Base-by-base conservation (phyloP, 1,284 basidiomycete genomes). In the Leccinum pachyderme region DNA sequence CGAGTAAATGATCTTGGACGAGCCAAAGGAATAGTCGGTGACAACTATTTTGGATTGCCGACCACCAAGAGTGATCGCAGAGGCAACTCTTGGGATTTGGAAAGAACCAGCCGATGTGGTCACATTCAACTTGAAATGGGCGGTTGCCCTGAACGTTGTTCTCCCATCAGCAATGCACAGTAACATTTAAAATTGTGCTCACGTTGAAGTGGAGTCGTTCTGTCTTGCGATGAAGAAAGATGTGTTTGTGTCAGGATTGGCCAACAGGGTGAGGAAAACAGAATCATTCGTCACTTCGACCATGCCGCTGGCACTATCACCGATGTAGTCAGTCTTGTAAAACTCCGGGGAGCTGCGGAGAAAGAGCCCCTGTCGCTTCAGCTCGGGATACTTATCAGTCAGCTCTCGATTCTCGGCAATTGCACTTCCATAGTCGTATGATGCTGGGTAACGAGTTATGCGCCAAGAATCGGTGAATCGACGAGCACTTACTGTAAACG, bases 351-450 rank as follows among this genome's bases (percentile, higher is more conserved):
- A 85, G 60, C 83, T 87, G 39, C 89, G 83, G 29, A 91, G 67
- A 74, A 92, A 92, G 2, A 91, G 65, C 11, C 80, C 85, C 65
- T 92, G 83, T 22, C 82, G 77, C 66, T 92, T 92, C 41, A 92
- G 73, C 62, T 91, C 89, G 48, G 83, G 77, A 66, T 80, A 88
- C 67, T 92, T 92, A 15, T 78, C 65, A 0, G 81, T 83, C 15
- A 91, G 69, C n/a, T 79, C 77, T 29, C 89, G 79, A n/a, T 78
- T 81, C 72, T 92, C 89, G 28, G 81, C 72, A 51, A 90, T 83
- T 7, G 85, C 72, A 25, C 82, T 76, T 25, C 86, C 85, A 49
- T 89, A 89, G 67, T 89, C 86, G 52, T 89, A 89, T 43, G 81
- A 82, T 2, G 80, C 66, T 71, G 28, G 47, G n/a, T 8, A 55